phyloP scores from a whole-genome alignment of 1,284 basidiomycete genomes.

The Trichosporon asahii region DNA sequence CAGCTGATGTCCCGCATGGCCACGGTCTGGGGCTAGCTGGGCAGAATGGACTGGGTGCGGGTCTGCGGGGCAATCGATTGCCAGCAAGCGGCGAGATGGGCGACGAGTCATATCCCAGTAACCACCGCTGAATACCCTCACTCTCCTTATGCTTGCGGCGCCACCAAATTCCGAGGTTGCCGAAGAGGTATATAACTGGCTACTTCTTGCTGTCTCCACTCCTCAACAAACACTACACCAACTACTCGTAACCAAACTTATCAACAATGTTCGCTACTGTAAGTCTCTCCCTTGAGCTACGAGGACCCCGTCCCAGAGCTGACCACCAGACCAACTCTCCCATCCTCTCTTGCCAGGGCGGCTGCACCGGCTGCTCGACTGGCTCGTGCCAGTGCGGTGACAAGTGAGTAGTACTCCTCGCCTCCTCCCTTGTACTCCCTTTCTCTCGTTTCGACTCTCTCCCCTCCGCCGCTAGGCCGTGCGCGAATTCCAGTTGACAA shows the following conservation, averaged over 20 bases:
- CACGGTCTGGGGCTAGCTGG: too few species aligned
- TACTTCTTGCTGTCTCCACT: background rate
- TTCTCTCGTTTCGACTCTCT: background rate
- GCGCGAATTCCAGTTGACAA: background rate
- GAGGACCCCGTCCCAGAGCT: too few species aligned
- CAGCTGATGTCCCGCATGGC: background rate
- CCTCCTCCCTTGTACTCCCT: too few species aligned
- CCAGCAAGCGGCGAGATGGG: background rate
- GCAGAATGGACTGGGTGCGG: constrained; percentile 3
- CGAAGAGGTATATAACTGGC: background rate
- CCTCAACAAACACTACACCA: background rate
- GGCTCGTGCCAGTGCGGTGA: constrained; percentile 7
- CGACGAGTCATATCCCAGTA: background rate
- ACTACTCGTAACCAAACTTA: background rate
- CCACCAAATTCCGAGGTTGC: background rate
- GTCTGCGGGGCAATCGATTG: too few species aligned
- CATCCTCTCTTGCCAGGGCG: constrained; percentile 6
- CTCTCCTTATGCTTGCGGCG: background rate
- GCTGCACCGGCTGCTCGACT: background rate
- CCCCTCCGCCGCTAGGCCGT: background rate
- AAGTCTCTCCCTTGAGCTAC: background rate
- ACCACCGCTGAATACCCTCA: constrained; percentile 1
- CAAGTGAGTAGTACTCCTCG: background rate
- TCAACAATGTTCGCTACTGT: constrained; percentile 5
- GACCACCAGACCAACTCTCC: background rate